Conservation (phyloP, 140 eudicot species). For the Artemisia princeps region DNA sequence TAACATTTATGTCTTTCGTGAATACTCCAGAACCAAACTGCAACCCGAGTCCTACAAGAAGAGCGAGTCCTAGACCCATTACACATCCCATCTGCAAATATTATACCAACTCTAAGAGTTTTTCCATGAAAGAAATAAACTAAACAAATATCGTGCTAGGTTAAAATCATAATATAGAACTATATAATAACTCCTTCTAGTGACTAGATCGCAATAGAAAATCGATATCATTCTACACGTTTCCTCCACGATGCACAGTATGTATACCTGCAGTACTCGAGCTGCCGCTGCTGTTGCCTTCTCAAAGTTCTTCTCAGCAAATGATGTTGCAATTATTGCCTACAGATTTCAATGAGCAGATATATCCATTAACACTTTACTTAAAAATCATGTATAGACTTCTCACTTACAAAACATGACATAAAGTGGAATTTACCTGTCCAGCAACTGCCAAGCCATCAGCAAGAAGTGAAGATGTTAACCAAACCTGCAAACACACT, state of each 20-base stretch:
- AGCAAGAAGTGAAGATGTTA: constrained; percentile 73
- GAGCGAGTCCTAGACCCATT: constrained; percentile 69
- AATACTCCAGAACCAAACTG: constrained; percentile 64
- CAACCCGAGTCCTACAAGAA: constrained; percentile 71
- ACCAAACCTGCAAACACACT: constrained; percentile 72
- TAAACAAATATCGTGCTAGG: neutral
- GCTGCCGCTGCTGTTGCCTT: constrained; percentile 62
- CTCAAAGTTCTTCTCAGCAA: constrained; percentile 71
- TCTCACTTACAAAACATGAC: neutral
- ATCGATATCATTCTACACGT: too few relatives aligned
- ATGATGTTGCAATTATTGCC: constrained; percentile 78
- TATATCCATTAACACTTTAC: neutral
- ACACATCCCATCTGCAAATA: constrained; percentile 66
- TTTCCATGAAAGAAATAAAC: neutral
- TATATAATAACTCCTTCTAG: neutral
- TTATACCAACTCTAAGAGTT: neutral
- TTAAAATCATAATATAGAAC: neutral
- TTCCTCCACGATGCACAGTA: neutral
- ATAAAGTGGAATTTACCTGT: constrained; percentile 40
- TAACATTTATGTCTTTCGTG: constrained; percentile 48
- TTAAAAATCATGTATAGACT: neutral
- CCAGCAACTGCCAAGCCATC: constrained; percentile 88
- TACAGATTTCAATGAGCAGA: neutral
- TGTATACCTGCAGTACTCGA: constrained; percentile 59
- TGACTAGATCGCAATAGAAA: too few relatives aligned